These are phyloP conservation scores for Heliosperma pusillum DNA, from an alignment of 148 eudicot species.

Conservation along the genomic window DNA sequence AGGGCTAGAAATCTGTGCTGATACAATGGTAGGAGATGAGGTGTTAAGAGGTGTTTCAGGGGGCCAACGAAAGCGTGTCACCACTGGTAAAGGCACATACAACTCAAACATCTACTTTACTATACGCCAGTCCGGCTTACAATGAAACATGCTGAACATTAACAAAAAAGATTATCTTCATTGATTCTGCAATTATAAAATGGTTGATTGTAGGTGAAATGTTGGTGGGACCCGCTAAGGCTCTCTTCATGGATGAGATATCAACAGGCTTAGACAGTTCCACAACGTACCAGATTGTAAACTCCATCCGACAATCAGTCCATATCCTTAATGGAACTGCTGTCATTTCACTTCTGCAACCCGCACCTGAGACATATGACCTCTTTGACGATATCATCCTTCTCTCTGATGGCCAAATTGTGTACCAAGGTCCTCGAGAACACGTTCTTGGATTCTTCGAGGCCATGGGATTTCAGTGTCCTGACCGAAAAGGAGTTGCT, in stretches of 20 bases:
- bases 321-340: slow-evolving; percentile 77
- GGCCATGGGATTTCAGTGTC: slow-evolving; percentile 70
- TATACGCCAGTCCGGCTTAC: neutral
- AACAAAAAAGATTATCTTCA: too few species aligned
- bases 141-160: neutral
- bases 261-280: slow-evolving; percentile 90
- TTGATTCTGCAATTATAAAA: neutral
- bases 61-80: slow-evolving; percentile 79
- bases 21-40: slow-evolving; percentile 78
- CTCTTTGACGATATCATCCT: slow-evolving; percentile 79
- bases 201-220: slow-evolving; percentile 53
- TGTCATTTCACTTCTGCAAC: slow-evolving; percentile 73
- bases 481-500: slow-evolving; percentile 72
- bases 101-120: neutral
- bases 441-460: slow-evolving; percentile 67
- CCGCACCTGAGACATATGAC: slow-evolving; percentile 82
- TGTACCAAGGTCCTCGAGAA: slow-evolving; percentile 79
- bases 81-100: slow-evolving; percentile 46
- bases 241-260: slow-evolving; percentile 82
- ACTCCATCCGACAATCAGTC: slow-evolving; percentile 53
- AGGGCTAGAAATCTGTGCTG: slow-evolving; percentile 75
- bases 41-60: slow-evolving; percentile 77
- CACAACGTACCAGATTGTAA: slow-evolving; percentile 73
- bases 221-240: slow-evolving; percentile 78
- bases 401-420: slow-evolving; percentile 58